Evolutionary conservation across 805 yeast species (phyloP).

Genomic region (Yamadazyma endophytica): DNA sequence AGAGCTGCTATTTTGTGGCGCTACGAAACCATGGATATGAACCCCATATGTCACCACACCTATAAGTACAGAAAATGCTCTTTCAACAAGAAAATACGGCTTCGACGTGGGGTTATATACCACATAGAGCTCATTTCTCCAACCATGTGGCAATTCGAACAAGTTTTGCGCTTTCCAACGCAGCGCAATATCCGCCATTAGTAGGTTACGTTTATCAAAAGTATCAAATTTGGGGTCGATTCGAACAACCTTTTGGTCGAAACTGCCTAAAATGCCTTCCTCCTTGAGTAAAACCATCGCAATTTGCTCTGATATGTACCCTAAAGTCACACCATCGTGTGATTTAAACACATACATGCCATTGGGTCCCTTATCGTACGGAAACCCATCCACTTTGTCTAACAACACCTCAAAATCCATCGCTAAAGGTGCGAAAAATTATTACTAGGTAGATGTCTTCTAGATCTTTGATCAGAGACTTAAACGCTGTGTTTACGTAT

Average conservation of each 20-base stretch:
- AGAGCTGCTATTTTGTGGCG: conserved; percentile 32
- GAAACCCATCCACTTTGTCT: conserved; percentile 27
- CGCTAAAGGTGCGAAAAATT: no score
- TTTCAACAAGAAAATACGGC: conserved; percentile 69
- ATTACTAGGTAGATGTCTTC: no score
- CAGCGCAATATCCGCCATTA: conserved; percentile 41
- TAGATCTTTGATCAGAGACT: conserved; percentile 20
- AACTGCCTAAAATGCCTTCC: conserved; percentile 18
- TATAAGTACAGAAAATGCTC: conserved; percentile 74
- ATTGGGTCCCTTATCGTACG: conserved; percentile 13
- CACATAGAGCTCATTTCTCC: conserved; percentile 84
- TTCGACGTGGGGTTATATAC: conserved; percentile 53
- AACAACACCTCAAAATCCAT: conserved; percentile 10
- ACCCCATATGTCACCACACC: conserved; percentile 91
- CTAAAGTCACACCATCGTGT: conserved; percentile 26
- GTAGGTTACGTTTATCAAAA: conserved; percentile 35
- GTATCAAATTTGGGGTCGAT: conserved; percentile 27
- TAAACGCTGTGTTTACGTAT: conserved; percentile 20
- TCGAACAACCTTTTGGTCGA: conserved; percentile 18
- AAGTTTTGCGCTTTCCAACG: conserved; percentile 29
- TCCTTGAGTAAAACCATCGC: conserved; percentile 18
- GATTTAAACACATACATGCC: conserved; percentile 21
- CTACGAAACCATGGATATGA: conserved; percentile 77
- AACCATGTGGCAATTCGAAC: conserved; percentile 47
- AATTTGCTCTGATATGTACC: conserved; percentile 22